Evolutionary conservation across 164 flowering plant species (phyloP), one percentile per base, ranked within the genome.

Genomic region (Protea cynaroides): DNA sequence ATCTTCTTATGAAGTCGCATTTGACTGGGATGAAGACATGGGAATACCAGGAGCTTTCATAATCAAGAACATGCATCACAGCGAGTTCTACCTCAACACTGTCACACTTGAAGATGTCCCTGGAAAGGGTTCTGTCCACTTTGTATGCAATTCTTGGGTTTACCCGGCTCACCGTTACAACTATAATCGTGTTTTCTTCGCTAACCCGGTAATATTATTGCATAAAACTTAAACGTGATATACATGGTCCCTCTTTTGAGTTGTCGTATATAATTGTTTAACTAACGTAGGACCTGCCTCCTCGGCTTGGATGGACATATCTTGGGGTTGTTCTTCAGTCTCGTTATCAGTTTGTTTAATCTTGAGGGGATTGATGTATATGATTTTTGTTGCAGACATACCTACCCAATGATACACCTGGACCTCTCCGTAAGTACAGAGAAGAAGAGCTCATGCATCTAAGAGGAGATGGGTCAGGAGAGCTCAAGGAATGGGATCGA

Each of bases 131-230:
- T 73, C 62, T 11, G 21, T 88, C 49, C 86, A 84, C 62, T 90
- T 88, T 58, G 76, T 81, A 13, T 90, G 97, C 81, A 80, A 88
- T 57, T 90, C 97, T 44, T 90, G 97, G 97, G 87, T 90, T 51
- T 90, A 85, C 67, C 95, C 92, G 0, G 60, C 75, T 9, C 76
- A 71, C 19, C 76, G 78, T 0, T 90, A 86, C 82, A 76, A 69
- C 1, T 75, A 80, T 54, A 61, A 75, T 15, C 64, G 78, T 11
- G 58, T 75, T 29, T 76, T 76, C 74, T 72, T 72, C 58, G 37
- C 64, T 14, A 76, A 76, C 51, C 59, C 67, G 76, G 76, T 73
- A 69, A n/a, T 43, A 29, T 29, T 29, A 29, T 29, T 29, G 34
- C 34, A n/a, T n/a, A n/a, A n/a, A n/a, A n/a, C n/a, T n/a, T n/a